phyloP scores from a whole-genome alignment of 2,329 filamentous ascomycete genomes.

The Lecanicillium sp. region DNA sequence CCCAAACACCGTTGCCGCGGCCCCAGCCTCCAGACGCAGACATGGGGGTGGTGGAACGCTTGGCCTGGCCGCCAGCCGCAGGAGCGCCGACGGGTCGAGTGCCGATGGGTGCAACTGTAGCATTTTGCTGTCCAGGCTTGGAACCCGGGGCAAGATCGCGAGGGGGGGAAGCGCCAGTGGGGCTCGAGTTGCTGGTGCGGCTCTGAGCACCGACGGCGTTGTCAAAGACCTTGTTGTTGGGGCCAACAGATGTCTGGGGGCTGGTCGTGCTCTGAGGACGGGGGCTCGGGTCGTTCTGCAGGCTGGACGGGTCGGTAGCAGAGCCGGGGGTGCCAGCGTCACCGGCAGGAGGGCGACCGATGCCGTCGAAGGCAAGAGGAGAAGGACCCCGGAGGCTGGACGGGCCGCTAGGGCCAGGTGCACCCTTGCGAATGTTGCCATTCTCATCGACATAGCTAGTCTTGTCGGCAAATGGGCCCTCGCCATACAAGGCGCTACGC shows the following conservation, averaged over 20 bases:
- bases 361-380: conserved; percentile 66
- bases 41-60: conserved; percentile 82
- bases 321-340: conserved; percentile 32
- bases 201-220: conserved; percentile 49
- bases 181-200: conserved; percentile 80
- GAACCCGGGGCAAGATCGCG: conserved; percentile 48
- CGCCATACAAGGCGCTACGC: conserved; percentile 88
- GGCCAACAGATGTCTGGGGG: conserved; percentile 59
- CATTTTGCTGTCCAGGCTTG: conserved; percentile 47
- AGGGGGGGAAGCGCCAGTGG: conserved; percentile 68
- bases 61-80: conserved; percentile 43
- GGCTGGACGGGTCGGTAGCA: conserved; percentile 36
- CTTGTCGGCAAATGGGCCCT: conserved; percentile 60
- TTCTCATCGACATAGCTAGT: conserved; percentile 62
- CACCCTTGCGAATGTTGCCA: conserved; percentile 53
- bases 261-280: conserved; percentile 81
- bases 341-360: conserved; percentile 31
- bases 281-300: conserved; percentile 44
- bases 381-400: conserved; percentile 67
- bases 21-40: conserved; percentile 86
- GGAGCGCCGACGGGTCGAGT: conserved; percentile 66
- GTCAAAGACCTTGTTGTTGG: conserved; percentile 53
- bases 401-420: conserved; percentile 57
- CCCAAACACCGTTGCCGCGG: conserved; percentile 76
- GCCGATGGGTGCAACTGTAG: conserved; percentile 82